A percentile compares a stretch with the other conserved stretches of the same genome.
These are phyloP conservation scores for Umbelopsis sp. DNA, from an alignment of 192 early-diverging fungal genomes.

Conservation along the genomic window DNA sequence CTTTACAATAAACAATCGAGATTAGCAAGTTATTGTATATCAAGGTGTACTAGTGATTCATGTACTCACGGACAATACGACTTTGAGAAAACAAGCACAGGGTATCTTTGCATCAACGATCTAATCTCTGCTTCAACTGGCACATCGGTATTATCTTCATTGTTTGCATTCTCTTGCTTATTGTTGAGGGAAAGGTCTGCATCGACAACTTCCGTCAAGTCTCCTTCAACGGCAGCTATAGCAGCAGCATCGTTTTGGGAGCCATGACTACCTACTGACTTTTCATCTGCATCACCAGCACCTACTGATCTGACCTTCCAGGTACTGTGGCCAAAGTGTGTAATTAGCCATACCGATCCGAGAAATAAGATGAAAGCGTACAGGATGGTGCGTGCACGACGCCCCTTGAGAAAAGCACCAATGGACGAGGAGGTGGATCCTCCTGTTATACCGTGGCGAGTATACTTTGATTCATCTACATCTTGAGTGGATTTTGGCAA, in stretches of 20 bases:
- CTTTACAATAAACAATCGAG: not conserved
- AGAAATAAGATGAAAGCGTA: not conserved
- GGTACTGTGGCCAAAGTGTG: conserved; percentile 5
- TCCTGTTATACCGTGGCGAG: not conserved
- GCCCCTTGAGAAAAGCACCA: conserved; percentile 1
- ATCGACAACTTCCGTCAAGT: not conserved
- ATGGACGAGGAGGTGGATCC: not conserved
- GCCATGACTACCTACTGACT: not conserved
- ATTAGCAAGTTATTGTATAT: not conserved
- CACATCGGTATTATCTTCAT: not conserved
- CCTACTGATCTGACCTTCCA: not conserved
- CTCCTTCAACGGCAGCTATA: conserved; percentile 3
- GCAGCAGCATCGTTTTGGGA: conserved; percentile 1
- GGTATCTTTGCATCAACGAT: conserved; percentile 11
- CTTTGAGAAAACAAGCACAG: conserved; percentile 24
- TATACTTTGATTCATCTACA: conserved; percentile 9
- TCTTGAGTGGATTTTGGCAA: conserved; percentile 6
- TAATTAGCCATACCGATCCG: conserved; percentile 1
- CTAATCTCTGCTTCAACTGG: conserved; percentile 10
- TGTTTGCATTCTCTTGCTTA: not conserved
- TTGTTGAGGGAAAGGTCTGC: not conserved
- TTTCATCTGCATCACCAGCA: not conserved
- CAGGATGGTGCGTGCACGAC: conserved; percentile 4
- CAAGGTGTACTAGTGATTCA: not conserved
- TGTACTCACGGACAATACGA: conserved; percentile 24